Conservation (phyloP, 2,329 filamentous ascomycete genomes). For the Colletotrichum spaethianum region DNA sequence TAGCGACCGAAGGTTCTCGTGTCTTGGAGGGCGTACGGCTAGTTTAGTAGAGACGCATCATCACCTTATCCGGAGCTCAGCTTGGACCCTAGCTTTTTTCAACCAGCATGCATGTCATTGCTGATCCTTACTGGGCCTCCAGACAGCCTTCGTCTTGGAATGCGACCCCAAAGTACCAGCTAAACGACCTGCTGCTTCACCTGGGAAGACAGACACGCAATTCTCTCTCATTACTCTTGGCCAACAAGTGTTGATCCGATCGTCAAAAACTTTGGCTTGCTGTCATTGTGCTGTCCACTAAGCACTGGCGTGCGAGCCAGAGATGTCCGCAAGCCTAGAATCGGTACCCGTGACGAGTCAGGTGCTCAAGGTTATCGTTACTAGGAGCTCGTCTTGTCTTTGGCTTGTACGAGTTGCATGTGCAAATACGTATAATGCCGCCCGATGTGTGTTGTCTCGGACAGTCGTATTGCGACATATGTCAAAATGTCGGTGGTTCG, state of each 20-base stretch:
- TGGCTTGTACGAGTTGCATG: slow-evolving; percentile 3
- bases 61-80: slow-evolving; percentile 8
- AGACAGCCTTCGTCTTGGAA: neutral
- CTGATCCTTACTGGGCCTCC: slow-evolving; percentile 7
- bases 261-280: neutral
- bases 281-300: slow-evolving; percentile 3
- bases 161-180: slow-evolving; percentile 1
- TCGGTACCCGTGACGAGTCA: neutral
- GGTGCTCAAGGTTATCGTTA: neutral
- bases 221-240: neutral
- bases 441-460: neutral
- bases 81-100: slow-evolving; percentile 31
- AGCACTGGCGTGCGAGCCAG: neutral
- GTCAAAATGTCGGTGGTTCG: neutral
- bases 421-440: neutral
- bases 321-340: neutral
- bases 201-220: neutral
- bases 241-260: too few species aligned
- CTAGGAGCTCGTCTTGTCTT: neutral
- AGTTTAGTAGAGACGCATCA: slow-evolving; percentile 10
- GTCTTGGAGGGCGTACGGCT: slow-evolving; percentile 15
- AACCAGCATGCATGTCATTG: slow-evolving; percentile 8
- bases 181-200: neutral
- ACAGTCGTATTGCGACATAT: neutral
- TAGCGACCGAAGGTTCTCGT: neutral